These are phyloP conservation scores for Phalaenopsis hybrid DNA, from an alignment of 116 monocot species.

Conservation along the genomic window DNA sequence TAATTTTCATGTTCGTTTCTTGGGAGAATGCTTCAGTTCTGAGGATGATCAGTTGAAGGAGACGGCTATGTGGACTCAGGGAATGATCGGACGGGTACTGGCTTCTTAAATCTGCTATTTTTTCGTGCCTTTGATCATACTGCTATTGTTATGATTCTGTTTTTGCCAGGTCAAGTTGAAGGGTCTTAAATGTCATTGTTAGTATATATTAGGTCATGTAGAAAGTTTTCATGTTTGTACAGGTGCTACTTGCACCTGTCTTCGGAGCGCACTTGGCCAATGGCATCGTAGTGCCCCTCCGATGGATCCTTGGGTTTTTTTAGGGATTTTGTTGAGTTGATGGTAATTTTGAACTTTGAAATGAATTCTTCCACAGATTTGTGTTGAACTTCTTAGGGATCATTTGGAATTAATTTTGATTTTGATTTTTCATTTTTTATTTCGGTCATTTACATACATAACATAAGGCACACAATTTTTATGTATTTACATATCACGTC, in stretches of 20 bases:
- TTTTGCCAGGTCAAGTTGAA: neutral
- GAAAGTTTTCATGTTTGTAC: neutral
- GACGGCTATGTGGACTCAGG: conserved; percentile 79
- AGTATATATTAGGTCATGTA: neutral
- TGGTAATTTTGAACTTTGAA: neutral
- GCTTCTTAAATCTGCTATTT: conserved; percentile 27
- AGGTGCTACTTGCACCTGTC: neutral
- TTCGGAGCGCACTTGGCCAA: no score
- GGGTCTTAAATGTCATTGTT: neutral
- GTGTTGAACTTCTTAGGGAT: no score
- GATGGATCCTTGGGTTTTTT: neutral
- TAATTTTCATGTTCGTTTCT: conserved; percentile 57
- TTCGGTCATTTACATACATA: no score
- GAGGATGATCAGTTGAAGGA: conserved; percentile 77
- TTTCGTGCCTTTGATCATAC: neutral
- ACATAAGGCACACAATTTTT: no score
- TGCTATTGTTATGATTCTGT: neutral
- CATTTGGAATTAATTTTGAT: no score
- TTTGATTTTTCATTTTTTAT: no score
- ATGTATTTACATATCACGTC: no score
- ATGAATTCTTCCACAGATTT: conserved; percentile 1
- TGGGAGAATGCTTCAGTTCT: conserved; percentile 71
- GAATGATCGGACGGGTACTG: conserved; percentile 51
- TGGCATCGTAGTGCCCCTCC: neutral
- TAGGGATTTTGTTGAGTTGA: neutral